phyloP scores from a whole-genome alignment of 2,329 filamentous ascomycete species.

The Claviceps africana region DNA sequence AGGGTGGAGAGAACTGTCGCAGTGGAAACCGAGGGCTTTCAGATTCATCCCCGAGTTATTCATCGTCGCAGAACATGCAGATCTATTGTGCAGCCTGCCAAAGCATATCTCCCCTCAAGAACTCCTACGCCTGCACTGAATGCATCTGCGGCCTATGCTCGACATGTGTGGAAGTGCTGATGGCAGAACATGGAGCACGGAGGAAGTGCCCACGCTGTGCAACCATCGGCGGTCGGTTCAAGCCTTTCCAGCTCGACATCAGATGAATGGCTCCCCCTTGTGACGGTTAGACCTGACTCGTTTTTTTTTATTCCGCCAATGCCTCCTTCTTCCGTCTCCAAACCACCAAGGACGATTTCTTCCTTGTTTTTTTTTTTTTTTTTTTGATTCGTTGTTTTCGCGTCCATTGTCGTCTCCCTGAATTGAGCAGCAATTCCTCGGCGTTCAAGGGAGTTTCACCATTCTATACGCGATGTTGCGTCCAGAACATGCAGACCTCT shows the following conservation, averaged over 20 bases:
- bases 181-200: slow-evolving; percentile 60
- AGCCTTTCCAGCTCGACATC: slow-evolving; percentile 74
- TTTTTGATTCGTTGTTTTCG: not conserved
- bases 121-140: slow-evolving; percentile 88
- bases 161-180: slow-evolving; percentile 70
- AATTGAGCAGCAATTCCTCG: not conserved
- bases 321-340: not conserved
- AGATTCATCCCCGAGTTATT: slow-evolving; percentile 60
- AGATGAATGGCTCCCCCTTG: slow-evolving; percentile 5
- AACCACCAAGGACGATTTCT: no score
- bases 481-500: not conserved
- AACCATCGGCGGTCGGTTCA: slow-evolving; percentile 66
- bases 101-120: slow-evolving; percentile 59
- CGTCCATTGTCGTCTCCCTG: not conserved
- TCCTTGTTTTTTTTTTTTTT: not conserved
- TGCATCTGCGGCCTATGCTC: slow-evolving; percentile 89
- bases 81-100: slow-evolving; percentile 89
- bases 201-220: slow-evolving; percentile 69
- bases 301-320: not conserved
- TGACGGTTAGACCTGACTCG: slow-evolving; percentile 4
- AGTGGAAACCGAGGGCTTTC: slow-evolving; percentile 51
- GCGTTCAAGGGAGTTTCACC: not conserved
- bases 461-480: not conserved
- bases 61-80: slow-evolving; percentile 60
- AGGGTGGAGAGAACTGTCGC: slow-evolving; percentile 59